phyloP scores from a whole-genome alignment of 2,329 filamentous ascomycete genomes.

The Penicillium brevicompactum region DNA sequence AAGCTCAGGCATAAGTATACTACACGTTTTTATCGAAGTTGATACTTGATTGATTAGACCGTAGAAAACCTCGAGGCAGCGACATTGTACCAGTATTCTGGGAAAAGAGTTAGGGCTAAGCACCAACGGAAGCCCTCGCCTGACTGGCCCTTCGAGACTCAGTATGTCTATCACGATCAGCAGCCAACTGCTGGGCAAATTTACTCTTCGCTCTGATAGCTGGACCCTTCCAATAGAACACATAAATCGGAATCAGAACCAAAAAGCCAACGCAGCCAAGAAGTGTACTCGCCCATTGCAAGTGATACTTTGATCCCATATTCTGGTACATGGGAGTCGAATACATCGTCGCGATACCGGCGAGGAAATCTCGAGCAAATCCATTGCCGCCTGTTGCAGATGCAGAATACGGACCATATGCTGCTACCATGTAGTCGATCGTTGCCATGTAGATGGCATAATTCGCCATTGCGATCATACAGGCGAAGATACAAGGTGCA shows the following conservation, averaged over 20 bases:
- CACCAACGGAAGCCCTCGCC: conserved; percentile 2
- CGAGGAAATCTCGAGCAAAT: conserved; percentile 72
- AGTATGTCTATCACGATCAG: conserved; percentile 16
- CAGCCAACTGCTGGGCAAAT: conserved; percentile 25
- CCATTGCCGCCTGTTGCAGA: conserved; percentile 77
- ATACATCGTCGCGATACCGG: conserved; percentile 70
- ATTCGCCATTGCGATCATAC: conserved; percentile 72
- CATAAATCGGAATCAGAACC: conserved; percentile 56
- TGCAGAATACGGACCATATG: conserved; percentile 72
- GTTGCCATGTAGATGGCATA: conserved; percentile 75
- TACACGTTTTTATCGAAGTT: no score
- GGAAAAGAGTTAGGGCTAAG: background rate
- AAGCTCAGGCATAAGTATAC: no score
- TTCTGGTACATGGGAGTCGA: conserved; percentile 65
- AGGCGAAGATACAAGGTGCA: conserved; percentile 65
- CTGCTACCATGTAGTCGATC: conserved; percentile 76
- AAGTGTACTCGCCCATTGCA: conserved; percentile 58
- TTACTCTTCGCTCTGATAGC: conserved; percentile 47
- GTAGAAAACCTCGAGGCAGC: no score
- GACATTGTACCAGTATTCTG: no score
- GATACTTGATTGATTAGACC: no score
- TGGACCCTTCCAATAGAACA: conserved; percentile 60
- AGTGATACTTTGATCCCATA: conserved; percentile 45
- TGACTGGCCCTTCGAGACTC: conserved; percentile 16
- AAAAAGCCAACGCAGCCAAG: conserved; percentile 54